Base-by-base conservation (phyloP, 805 yeast genomes). In the Candida namnaoensis region DNA sequence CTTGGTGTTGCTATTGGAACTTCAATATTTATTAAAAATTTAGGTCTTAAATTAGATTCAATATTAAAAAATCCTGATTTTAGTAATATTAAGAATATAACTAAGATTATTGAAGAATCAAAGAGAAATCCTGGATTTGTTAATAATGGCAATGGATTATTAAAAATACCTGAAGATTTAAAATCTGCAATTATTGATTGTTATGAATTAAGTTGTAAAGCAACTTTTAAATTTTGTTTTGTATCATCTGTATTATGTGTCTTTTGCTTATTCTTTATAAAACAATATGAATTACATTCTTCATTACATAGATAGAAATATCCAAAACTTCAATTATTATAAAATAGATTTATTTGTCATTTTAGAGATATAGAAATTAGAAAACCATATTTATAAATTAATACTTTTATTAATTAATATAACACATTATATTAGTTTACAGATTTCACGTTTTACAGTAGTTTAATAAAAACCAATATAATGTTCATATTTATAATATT, bases 1-100 rank as follows among this genome's bases (percentile, higher is more conserved):
- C 57, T 78, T 25, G 86, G 85, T 40, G 79, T 79, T 11, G 66
- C 88, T 0, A 56, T 79, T 36, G 82, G 81, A 0, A 75, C 82
- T 5, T 79, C 84, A 5, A 68, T 82, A 23, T 81, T 82, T 59
- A 78, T 75, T 38, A 59, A 63, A 36, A 54, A 68, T 4, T 61
- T 81, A 28, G 51, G 57, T 23, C 36, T 42, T 1, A 47, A 51
- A 33, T 47, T 74, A 33, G 40, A 38, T 0, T 53, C 58, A 11
- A 66, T 74, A 23, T 45, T 66, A 23, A 43, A 45, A 9, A 58
- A 52, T 37, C 56, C 72, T 41, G 48, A 69, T 8, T 52, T 58
- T 13, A 43, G 58, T 0, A 59, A 65, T 36, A 67, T 82, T 1
- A 45, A 53, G 1, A 43, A 59, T 7, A 68, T 82, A 36, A 19